phyloP scores from a whole-genome alignment of 176 grass and related monocot genomes.

The Hsuehochloa calcarea region DNA sequence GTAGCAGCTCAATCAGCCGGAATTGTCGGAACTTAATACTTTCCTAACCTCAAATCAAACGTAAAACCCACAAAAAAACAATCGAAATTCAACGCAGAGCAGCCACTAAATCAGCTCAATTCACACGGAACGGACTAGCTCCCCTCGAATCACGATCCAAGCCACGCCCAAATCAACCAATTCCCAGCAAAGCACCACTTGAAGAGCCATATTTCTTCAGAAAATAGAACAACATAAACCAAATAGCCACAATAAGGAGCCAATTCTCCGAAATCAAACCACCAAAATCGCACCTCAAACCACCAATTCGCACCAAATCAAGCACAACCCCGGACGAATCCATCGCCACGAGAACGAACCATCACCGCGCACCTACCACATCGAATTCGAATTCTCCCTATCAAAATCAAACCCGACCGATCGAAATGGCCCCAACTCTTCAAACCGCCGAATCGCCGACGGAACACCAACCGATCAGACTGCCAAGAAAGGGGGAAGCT shows the following conservation, averaged over 20 bases:
- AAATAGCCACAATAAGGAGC: neutral
- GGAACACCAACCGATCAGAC: neutral
- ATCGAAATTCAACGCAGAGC: neutral
- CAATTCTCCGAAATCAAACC: neutral
- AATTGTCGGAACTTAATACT: neutral
- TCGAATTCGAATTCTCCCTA: neutral
- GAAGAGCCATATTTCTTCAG: slow-evolving; percentile 3
- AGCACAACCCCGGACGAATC: neutral
- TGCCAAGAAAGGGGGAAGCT: neutral
- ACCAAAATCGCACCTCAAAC: neutral
- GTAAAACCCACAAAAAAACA: neutral
- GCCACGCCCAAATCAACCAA: neutral
- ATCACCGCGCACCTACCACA: neutral
- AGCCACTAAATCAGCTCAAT: neutral
- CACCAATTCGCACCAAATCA: neutral
- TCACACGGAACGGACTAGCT: neutral
- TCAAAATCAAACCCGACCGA: neutral
- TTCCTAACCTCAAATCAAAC: neutral
- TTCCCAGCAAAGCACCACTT: neutral
- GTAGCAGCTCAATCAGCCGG: neutral
- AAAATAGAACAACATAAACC: neutral
- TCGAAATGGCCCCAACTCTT: neutral
- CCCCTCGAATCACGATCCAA: neutral
- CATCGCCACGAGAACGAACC: neutral
- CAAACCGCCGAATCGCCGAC: neutral